Evolutionary conservation across 345 rosid species (phyloP).

Genomic region (Mangifera indica): DNA sequence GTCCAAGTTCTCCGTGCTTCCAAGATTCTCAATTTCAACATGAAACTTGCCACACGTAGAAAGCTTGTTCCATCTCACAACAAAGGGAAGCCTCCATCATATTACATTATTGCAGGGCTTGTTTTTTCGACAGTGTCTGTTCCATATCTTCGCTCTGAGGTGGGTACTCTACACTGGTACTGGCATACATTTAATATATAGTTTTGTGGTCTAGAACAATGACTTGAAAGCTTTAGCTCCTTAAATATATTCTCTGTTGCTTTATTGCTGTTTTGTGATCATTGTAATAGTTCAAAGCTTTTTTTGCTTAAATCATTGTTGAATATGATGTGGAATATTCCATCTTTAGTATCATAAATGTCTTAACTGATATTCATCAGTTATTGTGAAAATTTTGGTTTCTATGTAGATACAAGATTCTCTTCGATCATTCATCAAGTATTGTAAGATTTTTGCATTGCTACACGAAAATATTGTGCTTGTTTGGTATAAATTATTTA

Average conservation of each 20-base stretch:
- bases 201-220: not conserved
- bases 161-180: slow-evolving; percentile 11
- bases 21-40: slow-evolving; percentile 47
- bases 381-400: not conserved
- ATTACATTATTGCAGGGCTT: slow-evolving; percentile 70
- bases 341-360: not conserved
- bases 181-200: slow-evolving; percentile 3
- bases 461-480: not conserved
- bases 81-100: slow-evolving; percentile 60
- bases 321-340: not conserved
- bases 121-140: slow-evolving; percentile 60
- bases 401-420: not conserved
- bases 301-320: not conserved
- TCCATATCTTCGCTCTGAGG: slow-evolving; percentile 65
- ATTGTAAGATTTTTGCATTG: not conserved
- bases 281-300: not conserved
- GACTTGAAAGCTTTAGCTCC: not conserved
- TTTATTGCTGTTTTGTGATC: not conserved
- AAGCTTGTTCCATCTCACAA: slow-evolving; percentile 64
- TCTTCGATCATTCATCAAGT: not conserved
- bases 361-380: not conserved
- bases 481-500: no score
- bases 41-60: slow-evolving; percentile 56
- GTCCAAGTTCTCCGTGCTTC: slow-evolving; percentile 63
- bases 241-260: slow-evolving; percentile 2